Percentiles rank a stretch among this genome's conserved stretches.
Evolutionary conservation across 2,329 filamentous ascomycete species (phyloP).

Genomic region (Phaeoacremonium minimum): DNA sequence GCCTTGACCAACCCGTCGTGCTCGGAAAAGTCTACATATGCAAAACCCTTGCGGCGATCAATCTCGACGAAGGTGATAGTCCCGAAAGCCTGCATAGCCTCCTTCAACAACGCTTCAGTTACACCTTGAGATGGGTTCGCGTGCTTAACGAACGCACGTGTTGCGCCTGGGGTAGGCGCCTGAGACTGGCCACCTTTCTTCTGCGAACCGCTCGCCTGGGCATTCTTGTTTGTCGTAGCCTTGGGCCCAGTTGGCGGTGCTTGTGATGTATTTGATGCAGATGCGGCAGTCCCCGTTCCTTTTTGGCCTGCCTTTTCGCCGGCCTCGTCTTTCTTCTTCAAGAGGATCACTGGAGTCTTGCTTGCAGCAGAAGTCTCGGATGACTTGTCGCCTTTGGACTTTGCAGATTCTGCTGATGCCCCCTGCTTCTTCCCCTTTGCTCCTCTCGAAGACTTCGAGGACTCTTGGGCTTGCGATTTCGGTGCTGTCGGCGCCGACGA

Average conservation of each 20-base stretch:
- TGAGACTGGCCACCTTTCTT: constrained; percentile 24
- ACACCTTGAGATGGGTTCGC: constrained; percentile 88
- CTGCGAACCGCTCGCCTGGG: constrained; percentile 7
- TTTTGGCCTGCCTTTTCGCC: constrained; percentile 18
- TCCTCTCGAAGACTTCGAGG: constrained; percentile 13
- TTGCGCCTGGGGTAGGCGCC: constrained; percentile 39
- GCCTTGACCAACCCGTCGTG: constrained; percentile 71
- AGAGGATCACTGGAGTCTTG: constrained; percentile 25
- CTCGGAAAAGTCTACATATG: constrained; percentile 84
- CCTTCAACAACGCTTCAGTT: constrained; percentile 73
- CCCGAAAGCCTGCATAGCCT: constrained; percentile 71
- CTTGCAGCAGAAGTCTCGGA: constrained; percentile 18
- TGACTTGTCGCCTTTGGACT: constrained; percentile 16
- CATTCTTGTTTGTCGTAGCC: constrained; percentile 10
- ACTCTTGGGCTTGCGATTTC: constrained; percentile 14
- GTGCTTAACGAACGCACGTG: constrained; percentile 74
- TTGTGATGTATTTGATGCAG: constrained; percentile 17
- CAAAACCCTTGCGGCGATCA: constrained; percentile 91
- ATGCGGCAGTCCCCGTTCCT: constrained; percentile 22
- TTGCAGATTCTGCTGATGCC: constrained; percentile 12
- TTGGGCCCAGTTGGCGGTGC: constrained; percentile 17
- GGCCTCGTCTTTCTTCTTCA: constrained; percentile 32
- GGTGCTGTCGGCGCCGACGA: constrained; percentile 20
- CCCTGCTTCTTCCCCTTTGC: constrained; percentile 12
- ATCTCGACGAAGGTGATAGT: constrained; percentile 78